These are phyloP conservation scores for Medakamo hakoo DNA, from an alignment of 139 green algal species.

Conservation along the genomic window DNA sequence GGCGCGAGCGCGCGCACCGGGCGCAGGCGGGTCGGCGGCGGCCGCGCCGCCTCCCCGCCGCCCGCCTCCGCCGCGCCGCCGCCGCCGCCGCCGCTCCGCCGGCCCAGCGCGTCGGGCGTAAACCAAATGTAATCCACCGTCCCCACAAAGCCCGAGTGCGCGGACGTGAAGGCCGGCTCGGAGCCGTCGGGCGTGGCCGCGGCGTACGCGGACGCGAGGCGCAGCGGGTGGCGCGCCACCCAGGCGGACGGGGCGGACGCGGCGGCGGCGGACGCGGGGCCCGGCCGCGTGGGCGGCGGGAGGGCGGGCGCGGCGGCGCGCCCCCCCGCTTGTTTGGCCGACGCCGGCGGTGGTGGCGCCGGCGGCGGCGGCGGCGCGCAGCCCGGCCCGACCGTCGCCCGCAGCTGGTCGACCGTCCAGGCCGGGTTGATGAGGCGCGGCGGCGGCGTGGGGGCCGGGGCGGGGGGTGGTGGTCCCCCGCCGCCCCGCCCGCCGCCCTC, in stretches of 20 bases:
- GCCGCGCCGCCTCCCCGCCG: no score
- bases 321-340: no score
- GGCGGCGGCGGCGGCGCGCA: no score
- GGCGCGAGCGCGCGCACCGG: slow-evolving; percentile 34
- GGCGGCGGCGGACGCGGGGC: no score
- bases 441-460: not conserved
- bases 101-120: slow-evolving; percentile 4
- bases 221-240: not conserved
- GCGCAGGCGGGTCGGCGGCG: slow-evolving; percentile 13
- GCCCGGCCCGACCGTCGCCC: no score
- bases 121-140: slow-evolving; percentile 67
- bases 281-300: no score
- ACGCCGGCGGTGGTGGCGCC: no score
- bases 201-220: slow-evolving; percentile 12
- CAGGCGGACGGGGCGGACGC: not conserved
- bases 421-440: not conserved
- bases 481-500: no score
- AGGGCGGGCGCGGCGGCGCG: no score
- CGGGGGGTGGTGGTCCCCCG: not conserved
- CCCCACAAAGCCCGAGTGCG: slow-evolving; percentile 30
- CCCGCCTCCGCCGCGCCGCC: no score
- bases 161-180: slow-evolving; percentile 32
- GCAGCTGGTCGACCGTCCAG: not conserved
- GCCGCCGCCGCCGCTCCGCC: not conserved
- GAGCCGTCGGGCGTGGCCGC: slow-evolving; percentile 9